phyloP scores from a whole-genome alignment of 1,284 basidiomycete species.

The Ceratobasidium sp. region DNA sequence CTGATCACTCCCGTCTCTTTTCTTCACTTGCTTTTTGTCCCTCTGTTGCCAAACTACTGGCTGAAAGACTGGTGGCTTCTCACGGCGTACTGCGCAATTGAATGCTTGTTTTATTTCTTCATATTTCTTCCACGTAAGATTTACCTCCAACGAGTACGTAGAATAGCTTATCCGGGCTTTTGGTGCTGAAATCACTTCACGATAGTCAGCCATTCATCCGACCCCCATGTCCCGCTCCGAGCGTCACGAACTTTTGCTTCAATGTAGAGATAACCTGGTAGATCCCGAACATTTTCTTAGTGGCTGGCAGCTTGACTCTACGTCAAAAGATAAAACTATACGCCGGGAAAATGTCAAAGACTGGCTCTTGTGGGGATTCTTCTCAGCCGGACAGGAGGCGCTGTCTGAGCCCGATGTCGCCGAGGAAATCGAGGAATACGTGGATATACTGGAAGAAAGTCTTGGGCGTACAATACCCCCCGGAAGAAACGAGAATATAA shows the following conservation, averaged over 20 bases:
- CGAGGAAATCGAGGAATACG: constrained; percentile 65
- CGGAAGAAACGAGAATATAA: constrained; percentile 58
- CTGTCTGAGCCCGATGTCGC: constrained; percentile 60
- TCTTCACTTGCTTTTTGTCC: neutral
- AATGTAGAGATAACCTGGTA: constrained; percentile 60
- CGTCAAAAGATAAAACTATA: constrained; percentile 54
- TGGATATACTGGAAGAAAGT: constrained; percentile 59
- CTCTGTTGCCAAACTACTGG: neutral
- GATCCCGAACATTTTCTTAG: constrained; percentile 58
- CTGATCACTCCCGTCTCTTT: constrained; percentile 17
- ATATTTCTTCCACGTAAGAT: constrained; percentile 65
- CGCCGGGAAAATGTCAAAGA: constrained; percentile 66
- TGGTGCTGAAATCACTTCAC: neutral
- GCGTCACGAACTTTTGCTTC: constrained; percentile 65
- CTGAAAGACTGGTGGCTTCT: neutral
- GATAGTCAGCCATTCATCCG: constrained; percentile 62
- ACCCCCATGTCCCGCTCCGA: constrained; percentile 60
- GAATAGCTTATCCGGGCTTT: constrained; percentile 31
- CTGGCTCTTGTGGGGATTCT: constrained; percentile 75
- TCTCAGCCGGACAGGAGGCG: constrained; percentile 59
- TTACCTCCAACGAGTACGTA: constrained; percentile 65
- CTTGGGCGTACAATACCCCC: constrained; percentile 60
- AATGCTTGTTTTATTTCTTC: constrained; percentile 65
- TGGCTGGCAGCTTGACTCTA: constrained; percentile 68
- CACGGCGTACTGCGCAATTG: constrained; percentile 51